A percentile compares a stretch with the other conserved stretches of the same genome.
Evolutionary conservation across 257 asterid species (phyloP).

Genomic region (Craterostigma plantagineum): DNA sequence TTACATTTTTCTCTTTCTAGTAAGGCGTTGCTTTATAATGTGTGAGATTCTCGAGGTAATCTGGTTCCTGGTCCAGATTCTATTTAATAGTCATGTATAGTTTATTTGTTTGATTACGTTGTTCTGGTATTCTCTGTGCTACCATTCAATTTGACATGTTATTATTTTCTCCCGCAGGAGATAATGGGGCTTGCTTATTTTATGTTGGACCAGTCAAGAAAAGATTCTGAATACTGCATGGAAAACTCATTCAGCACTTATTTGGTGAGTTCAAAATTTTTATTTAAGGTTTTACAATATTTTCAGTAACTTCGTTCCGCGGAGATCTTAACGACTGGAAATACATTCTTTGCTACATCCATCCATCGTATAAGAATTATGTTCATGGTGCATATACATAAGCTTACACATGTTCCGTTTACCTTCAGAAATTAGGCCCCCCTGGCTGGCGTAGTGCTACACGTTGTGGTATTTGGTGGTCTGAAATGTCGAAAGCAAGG

Average conservation of each 20-base stretch:
- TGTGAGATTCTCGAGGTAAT: no score
- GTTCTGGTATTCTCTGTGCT: no score
- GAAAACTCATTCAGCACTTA: conserved; percentile 85
- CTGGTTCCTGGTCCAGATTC: no score
- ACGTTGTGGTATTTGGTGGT: conserved; percentile 99
- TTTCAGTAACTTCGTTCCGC: no score
- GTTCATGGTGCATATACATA: not conserved
- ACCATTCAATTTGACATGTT: not conserved
- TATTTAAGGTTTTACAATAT: conserved; percentile 1
- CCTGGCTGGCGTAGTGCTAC: conserved; percentile 59
- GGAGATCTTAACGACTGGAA: no score
- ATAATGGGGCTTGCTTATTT: conserved; percentile 87
- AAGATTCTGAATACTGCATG: conserved; percentile 97
- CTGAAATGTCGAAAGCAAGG: conserved; percentile 84
- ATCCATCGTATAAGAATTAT: not conserved
- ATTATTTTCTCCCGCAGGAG: conserved; percentile 44
- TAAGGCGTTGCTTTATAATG: no score
- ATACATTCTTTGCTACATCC: no score
- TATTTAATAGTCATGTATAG: no score
- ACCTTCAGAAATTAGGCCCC: conserved; percentile 59
- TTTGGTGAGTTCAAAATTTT: conserved; percentile 30
- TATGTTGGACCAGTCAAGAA: conserved; percentile 82
- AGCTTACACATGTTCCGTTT: conserved; percentile 1
- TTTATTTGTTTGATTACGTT: no score
- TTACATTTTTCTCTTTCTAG: not conserved